phyloP scores from a whole-genome alignment of 805 yeast species.

The Candida pseudoglaebosa region DNA sequence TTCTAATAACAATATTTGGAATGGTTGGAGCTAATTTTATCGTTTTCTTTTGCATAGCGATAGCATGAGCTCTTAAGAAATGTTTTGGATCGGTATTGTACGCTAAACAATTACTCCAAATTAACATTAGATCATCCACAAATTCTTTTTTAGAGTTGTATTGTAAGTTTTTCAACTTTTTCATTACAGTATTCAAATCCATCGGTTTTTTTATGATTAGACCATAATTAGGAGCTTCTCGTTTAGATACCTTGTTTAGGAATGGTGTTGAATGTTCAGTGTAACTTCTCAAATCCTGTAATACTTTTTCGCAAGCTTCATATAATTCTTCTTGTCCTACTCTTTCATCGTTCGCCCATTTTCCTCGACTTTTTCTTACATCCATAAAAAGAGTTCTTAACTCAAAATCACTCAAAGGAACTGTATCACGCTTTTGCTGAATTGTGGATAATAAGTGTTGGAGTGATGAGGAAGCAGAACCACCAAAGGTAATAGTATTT shows the following conservation, averaged over 20 bases:
- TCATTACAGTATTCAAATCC: conserved; percentile 94
- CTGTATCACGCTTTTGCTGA: conserved; percentile 72
- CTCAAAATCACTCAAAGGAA: conserved; percentile 75
- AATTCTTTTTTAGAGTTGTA: conserved; percentile 83
- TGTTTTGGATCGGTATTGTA: conserved; percentile 95
- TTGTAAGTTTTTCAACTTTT: conserved; percentile 77
- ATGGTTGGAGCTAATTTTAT: conserved; percentile 71
- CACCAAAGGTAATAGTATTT: conserved; percentile 29
- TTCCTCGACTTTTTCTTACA: conserved; percentile 90
- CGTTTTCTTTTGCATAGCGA: conserved; percentile 94
- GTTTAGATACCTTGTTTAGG: conserved; percentile 88
- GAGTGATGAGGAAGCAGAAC: conserved; percentile 42
- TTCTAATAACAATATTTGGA: conserved; percentile 81
- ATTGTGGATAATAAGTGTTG: conserved; percentile 78
- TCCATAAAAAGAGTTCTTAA: conserved; percentile 82
- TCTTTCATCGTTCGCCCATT: conserved; percentile 95
- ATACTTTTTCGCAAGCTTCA: conserved; percentile 96
- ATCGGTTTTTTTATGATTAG: conserved; percentile 87
- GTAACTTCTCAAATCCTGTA: conserved; percentile 79
- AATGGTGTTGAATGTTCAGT: conserved; percentile 98
- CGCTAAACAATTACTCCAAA: conserved; percentile 91
- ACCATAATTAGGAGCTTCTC: conserved; percentile 97
- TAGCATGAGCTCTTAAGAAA: conserved; percentile 83
- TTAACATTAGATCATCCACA: conserved; percentile 92
- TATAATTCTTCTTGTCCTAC: conserved; percentile 97